Percentiles rank a stretch among this genome's conserved stretches.
phyloP scores from a whole-genome alignment of 78 protist genomes.

The Dictyostelium citrinum region DNA sequence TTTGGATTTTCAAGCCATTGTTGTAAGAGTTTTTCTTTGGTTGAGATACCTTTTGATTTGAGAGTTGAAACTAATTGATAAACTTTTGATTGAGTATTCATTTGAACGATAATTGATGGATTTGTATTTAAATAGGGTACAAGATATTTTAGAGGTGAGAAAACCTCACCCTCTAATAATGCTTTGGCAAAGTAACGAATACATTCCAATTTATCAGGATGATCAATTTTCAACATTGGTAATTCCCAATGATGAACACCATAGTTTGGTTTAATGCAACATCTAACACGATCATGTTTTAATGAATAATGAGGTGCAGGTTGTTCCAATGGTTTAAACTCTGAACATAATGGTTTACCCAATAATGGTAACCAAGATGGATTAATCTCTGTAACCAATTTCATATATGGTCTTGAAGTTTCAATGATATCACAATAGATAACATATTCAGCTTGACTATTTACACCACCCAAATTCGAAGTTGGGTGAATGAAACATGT shows the following conservation, averaged over 20 bases:
- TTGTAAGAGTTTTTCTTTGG: background rate
- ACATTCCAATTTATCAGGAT: background rate
- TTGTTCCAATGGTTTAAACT: slow-evolving; percentile 50
- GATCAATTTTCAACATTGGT: slow-evolving; percentile 43
- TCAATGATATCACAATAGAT: slow-evolving; percentile 44
- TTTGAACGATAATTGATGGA: slow-evolving; percentile 4
- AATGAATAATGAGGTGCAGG: slow-evolving; percentile 65
- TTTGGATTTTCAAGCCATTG: slow-evolving; percentile 62
- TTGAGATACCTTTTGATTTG: background rate
- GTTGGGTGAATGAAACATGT: slow-evolving; percentile 45
- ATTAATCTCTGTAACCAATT: slow-evolving; percentile 51
- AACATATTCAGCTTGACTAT: slow-evolving; percentile 25
- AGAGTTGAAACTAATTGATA: background rate
- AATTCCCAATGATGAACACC: slow-evolving; percentile 68
- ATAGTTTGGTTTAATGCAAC: slow-evolving; percentile 48
- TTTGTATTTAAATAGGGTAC: slow-evolving; percentile 26
- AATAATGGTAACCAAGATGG: slow-evolving; percentile 75
- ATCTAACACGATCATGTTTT: slow-evolving; percentile 51
- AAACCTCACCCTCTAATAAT: slow-evolving; percentile 30
- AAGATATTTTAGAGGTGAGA: slow-evolving; percentile 13
- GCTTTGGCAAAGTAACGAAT: slow-evolving; percentile 57
- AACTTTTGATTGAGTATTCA: slow-evolving; percentile 45
- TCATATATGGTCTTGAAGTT: slow-evolving; percentile 71
- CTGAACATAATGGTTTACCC: slow-evolving; percentile 55
- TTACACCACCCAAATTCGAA: background rate